A percentile compares a stretch with the other conserved stretches of the same genome.
Evolutionary conservation across 2,329 filamentous ascomycete genomes (phyloP).

Genomic region (Botrytis deweyae): DNA sequence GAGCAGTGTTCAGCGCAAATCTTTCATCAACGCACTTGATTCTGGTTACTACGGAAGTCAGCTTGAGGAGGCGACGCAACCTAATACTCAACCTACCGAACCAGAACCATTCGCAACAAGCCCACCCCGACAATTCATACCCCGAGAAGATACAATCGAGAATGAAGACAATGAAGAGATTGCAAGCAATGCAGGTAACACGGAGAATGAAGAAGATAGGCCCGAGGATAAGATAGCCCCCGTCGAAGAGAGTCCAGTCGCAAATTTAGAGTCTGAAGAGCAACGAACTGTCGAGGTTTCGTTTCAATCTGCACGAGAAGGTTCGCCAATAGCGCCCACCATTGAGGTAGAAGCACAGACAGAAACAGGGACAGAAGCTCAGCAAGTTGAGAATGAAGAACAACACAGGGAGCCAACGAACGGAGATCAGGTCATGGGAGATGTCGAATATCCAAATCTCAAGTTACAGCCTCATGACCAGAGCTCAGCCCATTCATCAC

Average conservation of each 20-base stretch:
- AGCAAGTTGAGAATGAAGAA: constrained; percentile 12
- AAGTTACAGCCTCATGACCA: constrained; percentile 32
- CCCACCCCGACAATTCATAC: constrained; percentile 5
- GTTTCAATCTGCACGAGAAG: constrained; percentile 48
- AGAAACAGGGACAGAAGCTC: not conserved
- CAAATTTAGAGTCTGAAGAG: constrained; percentile 31
- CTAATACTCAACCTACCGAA: constrained; percentile 28
- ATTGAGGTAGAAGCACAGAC: constrained; percentile 10
- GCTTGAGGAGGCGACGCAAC: constrained; percentile 28
- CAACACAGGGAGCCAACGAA: constrained; percentile 19
- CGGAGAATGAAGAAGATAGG: not conserved
- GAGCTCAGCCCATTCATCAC: constrained; percentile 25
- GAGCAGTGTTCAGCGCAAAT: constrained; percentile 30
- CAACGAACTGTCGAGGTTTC: constrained; percentile 37
- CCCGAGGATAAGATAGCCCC: not conserved
- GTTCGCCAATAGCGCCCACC: constrained; percentile 40
- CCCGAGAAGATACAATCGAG: constrained; percentile 19
- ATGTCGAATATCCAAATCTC: constrained; percentile 29
- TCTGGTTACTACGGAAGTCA: constrained; percentile 74
- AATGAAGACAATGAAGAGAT: not conserved
- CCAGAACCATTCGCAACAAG: not conserved
- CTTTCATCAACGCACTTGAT: constrained; percentile 49
- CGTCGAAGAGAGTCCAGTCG: constrained; percentile 26
- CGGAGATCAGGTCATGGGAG: constrained; percentile 17
- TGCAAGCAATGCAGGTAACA: not conserved